Evolutionary conservation across 208 protist species (phyloP), one percentile per base, ranked within the genome.

Genomic region (Wallacemonas sp.): DNA sequence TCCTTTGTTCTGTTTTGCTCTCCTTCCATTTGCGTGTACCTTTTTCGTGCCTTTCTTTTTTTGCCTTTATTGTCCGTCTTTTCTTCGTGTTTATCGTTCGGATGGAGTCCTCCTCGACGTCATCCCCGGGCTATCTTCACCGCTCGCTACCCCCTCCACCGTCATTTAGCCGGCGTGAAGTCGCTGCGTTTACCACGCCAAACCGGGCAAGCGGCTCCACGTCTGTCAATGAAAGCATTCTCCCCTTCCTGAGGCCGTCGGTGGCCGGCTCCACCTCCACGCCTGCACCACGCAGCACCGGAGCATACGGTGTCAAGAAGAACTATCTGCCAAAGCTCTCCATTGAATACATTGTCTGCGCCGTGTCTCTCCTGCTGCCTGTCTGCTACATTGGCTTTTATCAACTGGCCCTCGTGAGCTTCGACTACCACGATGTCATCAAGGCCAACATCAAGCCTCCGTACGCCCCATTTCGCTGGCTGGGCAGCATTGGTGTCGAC

Each of bases 401-500:
- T 62, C 44, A 85, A 22, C 61, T 86, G 41, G 52, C 18, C n/a
- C 7, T 63, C 7, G 45, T 84, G 14, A 77, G 78, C n/a, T n/a
- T 39, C 12, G 66, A 54, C 3, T 42, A 82, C 38, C 41, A 76
- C 59, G 66, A 74, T 2, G 65, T 69, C 4, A 61, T 92, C 5
- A 64, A 78, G 45, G 29, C 20, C 1, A 76, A 83, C 20, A 57
- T 87, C 3, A 5, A 39, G 0, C 65, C 63, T 1, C 81, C 87
- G 16, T 89, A 76, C 79, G 26, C 55, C 3, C 61, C 67, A 2
- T 93, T 86, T 57, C 45, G 57, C 23, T 81, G 65, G 68, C 44
- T 93, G 1, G 81, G 81, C 32, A 91, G 84, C 46, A 57, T 65
- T 7, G 87, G 84, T 11, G 75, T 89, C 23, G 87, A 90, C 49